Evolutionary conservation across 1,284 basidiomycete species (phyloP), one percentile per base, ranked within the genome.

Genomic region (Blastosporella zonata): DNA sequence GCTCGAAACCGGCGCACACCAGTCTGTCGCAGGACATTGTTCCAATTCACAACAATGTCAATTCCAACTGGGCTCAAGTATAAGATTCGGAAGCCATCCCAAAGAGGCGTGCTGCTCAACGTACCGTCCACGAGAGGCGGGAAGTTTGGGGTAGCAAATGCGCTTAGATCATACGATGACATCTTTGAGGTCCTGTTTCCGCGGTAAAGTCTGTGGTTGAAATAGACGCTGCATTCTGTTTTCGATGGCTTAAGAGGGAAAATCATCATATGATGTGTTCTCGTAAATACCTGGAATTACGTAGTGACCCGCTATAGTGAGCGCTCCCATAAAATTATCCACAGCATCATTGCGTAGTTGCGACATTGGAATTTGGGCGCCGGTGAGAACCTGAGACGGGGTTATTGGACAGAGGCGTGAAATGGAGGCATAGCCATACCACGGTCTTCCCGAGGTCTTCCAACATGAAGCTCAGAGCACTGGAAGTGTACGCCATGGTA

Each of bases 361-460:
- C 3, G 90, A 92, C 43, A 96, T 71, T 4, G 93, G 93, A 45
- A 97, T 94, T 68, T 97, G 93, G 1, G 93, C 92, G 1, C 93
- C 93, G 0, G 93, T 95, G 21, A 96, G 64, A 52, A 96, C 91
- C 82, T 87, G 49, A 21, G 27, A 25, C 43, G n/a, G 20, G 15
- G 47, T 33, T 9, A 39, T 41, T 18, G 18, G 18, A 43, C 22
- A 31, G 21, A 27, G 38, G 34, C 27, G 31, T 35, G 12, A 41
- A 18, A 29, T 27, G 20, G 10, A 43, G n/a, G 37, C 10, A 36
- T 46, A 35, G 17, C 28, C 56, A 35, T 71, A 90, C 88, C 56
- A 90, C 85, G 1, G 87, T 90, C 70, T 94, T 94, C 43, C 92
- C 92, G 6, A 96, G 74, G 59, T 96, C 92, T 65, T 96, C 92